Evolutionary conservation across 2,329 filamentous ascomycete species (phyloP), one percentile per base, ranked within the genome.

Genomic region (Penicillium olsonii): DNA sequence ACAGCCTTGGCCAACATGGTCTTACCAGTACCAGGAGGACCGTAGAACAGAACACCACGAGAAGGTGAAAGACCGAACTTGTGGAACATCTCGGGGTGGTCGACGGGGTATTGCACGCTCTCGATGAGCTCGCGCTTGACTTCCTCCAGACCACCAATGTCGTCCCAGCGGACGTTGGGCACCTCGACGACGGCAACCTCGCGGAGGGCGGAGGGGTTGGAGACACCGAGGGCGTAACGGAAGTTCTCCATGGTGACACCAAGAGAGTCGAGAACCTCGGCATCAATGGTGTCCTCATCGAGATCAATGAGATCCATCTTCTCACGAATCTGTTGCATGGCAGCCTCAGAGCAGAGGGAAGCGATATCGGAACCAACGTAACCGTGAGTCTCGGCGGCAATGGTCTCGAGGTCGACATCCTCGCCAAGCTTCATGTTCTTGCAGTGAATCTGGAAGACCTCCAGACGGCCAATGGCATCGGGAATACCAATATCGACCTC

Each of bases 231-330:
- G 53, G 94, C 92, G 67, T 96, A 99, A 65, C 92, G 89, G 90
- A 99, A 99, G 84, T 99, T 99, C 76, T 99, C 94, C 90, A 97
- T 97, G 55, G 94, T 99, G 41, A 99, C 94, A 72, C 94, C 94
- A 39, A 99, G 85, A 38, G 94, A 97, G 77, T 99, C 94, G 46
- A 99, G 84, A 44, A 99, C 94, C 78, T 99, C 94, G 24, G 94
- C 94, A 66, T 99, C 94, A 56, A 99, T 99, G 55, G 94, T 99
- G 69, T 99, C 94, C 78, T 99, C 94, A 59, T 99, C 94, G 27
- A 99, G 83, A 75, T 99, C 94, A 62, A 99, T 99, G 58, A 99
- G 84, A 71, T 99, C 94, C 94, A 99, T 99, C 87, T 99, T 99
- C 78, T 99, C 94, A 78, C 94, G 92, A 75, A 99, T 99, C 78